Conservation (phyloP, 306 rosid species). For the Citrullus colocynthis region DNA sequence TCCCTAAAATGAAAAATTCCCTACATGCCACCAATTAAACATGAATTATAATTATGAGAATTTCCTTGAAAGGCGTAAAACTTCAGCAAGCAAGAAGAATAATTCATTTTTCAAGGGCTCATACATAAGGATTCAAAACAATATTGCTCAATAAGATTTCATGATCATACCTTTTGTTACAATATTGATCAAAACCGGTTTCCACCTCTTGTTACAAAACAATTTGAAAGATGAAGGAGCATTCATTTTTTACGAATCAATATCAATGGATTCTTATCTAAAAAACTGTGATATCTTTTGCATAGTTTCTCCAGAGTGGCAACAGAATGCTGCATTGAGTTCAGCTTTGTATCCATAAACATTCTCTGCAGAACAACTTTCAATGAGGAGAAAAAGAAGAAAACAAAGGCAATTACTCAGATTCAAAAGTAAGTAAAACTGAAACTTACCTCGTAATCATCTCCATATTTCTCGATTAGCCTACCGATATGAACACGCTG, state of each 20-base stretch:
- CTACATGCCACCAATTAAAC: background rate
- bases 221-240: background rate
- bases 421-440: background rate
- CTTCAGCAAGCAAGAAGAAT: background rate
- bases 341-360: slow-evolving; percentile 80
- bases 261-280: slow-evolving; percentile 41
- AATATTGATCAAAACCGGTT: background rate
- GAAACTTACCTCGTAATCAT: slow-evolving; percentile 42
- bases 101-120: background rate
- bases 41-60: background rate
- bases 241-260: slow-evolving; percentile 12
- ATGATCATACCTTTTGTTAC: background rate
- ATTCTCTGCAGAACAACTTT: slow-evolving; percentile 38
- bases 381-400: background rate
- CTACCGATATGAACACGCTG: slow-evolving; percentile 55
- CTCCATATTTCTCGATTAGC: slow-evolving; percentile 57
- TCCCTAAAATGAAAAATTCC: background rate
- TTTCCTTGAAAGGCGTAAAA: background rate
- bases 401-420: background rate
- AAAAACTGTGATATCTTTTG: slow-evolving; percentile 34
- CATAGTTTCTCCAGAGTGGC: slow-evolving; percentile 72
- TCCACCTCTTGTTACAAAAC: background rate
- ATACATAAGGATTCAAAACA: background rate
- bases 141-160: background rate
- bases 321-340: slow-evolving; percentile 74